Percentiles rank a stretch among this genome's conserved stretches.
Evolutionary conservation across 176 grass and related monocot genomes (phyloP).

Genomic region (Zea luxurians): DNA sequence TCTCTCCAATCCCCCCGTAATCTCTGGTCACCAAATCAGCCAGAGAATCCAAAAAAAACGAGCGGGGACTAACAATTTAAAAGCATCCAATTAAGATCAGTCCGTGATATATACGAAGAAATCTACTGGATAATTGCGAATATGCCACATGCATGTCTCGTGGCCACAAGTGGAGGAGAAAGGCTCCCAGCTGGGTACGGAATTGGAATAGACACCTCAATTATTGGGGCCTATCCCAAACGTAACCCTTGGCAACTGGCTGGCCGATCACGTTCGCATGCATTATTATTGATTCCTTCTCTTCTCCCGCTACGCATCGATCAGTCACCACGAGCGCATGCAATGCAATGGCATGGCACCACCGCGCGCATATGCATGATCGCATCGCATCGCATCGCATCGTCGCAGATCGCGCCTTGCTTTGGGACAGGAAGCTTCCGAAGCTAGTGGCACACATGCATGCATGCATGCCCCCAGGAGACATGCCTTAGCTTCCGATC

Average conservation of each 20-base stretch:
- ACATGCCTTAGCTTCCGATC: too few relatives aligned
- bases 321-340: too few relatives aligned
- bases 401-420: too few relatives aligned
- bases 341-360: neutral
- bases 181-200: conserved; percentile 3
- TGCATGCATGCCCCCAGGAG: too few relatives aligned
- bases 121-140: neutral
- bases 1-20: too few relatives aligned
- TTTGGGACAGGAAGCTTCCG: neutral
- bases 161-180: neutral
- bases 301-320: neutral
- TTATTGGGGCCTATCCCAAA: conserved; percentile 15
- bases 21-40: too few relatives aligned
- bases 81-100: too few relatives aligned
- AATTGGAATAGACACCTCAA: conserved; percentile 16
- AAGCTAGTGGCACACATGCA: too few relatives aligned
- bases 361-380: too few relatives aligned
- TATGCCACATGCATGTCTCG: neutral
- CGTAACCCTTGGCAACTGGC: neutral
- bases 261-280: neutral
- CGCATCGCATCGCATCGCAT: neutral
- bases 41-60: too few relatives aligned
- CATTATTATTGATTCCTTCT: neutral
- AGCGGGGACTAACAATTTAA: too few relatives aligned
- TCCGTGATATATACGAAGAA: neutral